phyloP scores from a whole-genome alignment of 1,284 basidiomycete genomes.

The Ustilago trichophora region DNA sequence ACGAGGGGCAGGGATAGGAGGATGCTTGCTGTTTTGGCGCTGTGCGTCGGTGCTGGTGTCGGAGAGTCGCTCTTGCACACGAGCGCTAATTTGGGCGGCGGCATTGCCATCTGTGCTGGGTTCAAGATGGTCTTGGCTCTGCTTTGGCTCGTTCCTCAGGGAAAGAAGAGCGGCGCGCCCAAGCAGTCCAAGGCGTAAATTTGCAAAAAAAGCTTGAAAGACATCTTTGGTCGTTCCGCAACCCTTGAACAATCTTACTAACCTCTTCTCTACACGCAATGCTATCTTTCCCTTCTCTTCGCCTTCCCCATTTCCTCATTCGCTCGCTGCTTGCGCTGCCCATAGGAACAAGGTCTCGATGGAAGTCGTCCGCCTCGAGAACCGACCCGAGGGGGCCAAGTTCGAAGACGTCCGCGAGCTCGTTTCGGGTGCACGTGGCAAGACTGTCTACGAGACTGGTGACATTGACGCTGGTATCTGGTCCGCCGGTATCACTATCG shows the following conservation, averaged over 20 bases:
- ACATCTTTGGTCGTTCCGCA: too few species aligned
- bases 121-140: constrained; percentile 52
- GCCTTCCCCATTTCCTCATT: too few species aligned
- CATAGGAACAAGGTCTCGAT: constrained; percentile 79
- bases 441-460: constrained; percentile 82
- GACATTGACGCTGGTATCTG: constrained; percentile 89
- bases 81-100: constrained; percentile 39
- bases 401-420: constrained; percentile 82
- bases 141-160: constrained; percentile 40
- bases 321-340: too few species aligned
- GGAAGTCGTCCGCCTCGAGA: constrained; percentile 85
- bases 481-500: constrained; percentile 80
- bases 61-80: constrained; percentile 54
- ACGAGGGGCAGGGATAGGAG: constrained; percentile 48
- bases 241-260: too few species aligned
- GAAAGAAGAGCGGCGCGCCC: constrained; percentile 17
- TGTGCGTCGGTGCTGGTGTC: constrained; percentile 55
- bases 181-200: constrained; percentile 17
- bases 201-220: too few species aligned
- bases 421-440: constrained; percentile 81
- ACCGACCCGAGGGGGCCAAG: constrained; percentile 81
- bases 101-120: constrained; percentile 47
- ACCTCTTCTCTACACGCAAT: too few species aligned
- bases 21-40: constrained; percentile 43
- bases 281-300: too few species aligned